A percentile compares a stretch with the other conserved stretches of the same genome.
Conservation (phyloP, 2,329 filamentous ascomycete genomes). For the Thermoascus crustaceus region DNA sequence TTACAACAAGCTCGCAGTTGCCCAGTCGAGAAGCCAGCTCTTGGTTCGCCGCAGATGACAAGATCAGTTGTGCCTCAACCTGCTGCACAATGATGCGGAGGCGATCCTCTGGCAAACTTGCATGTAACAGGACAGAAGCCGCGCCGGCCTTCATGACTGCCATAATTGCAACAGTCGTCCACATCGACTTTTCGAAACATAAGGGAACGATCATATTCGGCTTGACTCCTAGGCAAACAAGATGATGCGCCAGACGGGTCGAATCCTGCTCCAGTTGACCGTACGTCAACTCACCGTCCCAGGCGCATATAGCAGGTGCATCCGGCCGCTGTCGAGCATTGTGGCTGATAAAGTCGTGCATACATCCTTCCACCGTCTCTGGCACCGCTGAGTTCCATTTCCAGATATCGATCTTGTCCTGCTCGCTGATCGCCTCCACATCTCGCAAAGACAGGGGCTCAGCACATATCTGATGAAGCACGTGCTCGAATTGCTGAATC, state of each 20-base stretch:
- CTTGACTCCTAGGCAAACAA: conserved; percentile 20
- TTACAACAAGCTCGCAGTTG: not conserved
- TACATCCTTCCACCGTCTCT: conserved; percentile 1
- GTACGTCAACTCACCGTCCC: conserved; percentile 16
- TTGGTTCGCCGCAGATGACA: not conserved
- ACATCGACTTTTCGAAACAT: conserved; percentile 17
- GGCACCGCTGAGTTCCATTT: not conserved
- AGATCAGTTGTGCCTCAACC: conserved; percentile 4
- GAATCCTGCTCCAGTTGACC: conserved; percentile 17
- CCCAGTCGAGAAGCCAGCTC: not conserved
- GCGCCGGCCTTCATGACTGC: conserved; percentile 14
- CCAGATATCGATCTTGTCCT: not conserved
- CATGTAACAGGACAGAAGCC: conserved; percentile 13
- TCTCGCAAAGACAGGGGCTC: not conserved
- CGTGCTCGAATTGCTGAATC: not conserved
- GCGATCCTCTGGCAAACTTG: not conserved
- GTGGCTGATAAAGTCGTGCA: conserved; percentile 3
- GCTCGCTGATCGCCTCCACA: not conserved
- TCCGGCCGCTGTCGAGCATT: not conserved
- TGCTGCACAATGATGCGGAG: conserved; percentile 1
- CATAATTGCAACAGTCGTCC: conserved; percentile 14
- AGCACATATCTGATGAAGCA: not conserved
- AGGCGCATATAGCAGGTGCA: conserved; percentile 9
- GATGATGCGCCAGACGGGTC: conserved; percentile 17
- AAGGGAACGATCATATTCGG: conserved; percentile 12